These are phyloP conservation scores for Vaccinium darrowii DNA, from an alignment of 148 eudicot species.

Conservation along the genomic window DNA sequence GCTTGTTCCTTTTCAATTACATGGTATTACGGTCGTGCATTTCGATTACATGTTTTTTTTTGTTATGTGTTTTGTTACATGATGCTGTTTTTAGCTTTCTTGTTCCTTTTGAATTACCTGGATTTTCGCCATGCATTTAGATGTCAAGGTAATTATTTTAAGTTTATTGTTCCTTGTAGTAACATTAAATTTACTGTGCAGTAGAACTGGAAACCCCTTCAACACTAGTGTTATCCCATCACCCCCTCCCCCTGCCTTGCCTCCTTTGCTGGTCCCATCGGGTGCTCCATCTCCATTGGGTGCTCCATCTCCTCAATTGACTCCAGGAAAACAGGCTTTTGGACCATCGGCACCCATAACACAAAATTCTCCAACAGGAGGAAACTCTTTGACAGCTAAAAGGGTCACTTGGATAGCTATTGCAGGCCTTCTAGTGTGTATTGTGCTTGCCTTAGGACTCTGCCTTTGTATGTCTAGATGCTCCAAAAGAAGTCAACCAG, in stretches of 20 bases:
- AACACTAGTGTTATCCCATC: slow-evolving; percentile 70
- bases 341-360: slow-evolving; percentile 38
- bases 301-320: slow-evolving; percentile 40
- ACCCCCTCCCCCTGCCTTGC: slow-evolving; percentile 62
- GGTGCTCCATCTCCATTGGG: slow-evolving; percentile 35
- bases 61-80: not conserved
- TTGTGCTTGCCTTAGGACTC: slow-evolving; percentile 47
- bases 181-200: slow-evolving; percentile 33
- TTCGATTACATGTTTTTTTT: not conserved
- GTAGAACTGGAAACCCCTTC: slow-evolving; percentile 82
- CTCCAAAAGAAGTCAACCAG: slow-evolving; percentile 44
- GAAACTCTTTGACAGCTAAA: slow-evolving; percentile 28
- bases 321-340: slow-evolving; percentile 27
- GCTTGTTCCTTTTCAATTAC: not conserved
- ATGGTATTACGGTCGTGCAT: not conserved
- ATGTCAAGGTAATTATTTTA: not conserved
- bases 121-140: not conserved
- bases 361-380: slow-evolving; percentile 29
- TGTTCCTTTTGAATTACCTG: not conserved
- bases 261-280: slow-evolving; percentile 50
- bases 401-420: slow-evolving; percentile 48
- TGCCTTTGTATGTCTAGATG: slow-evolving; percentile 53
- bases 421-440: slow-evolving; percentile 41
- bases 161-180: slow-evolving; percentile 7
- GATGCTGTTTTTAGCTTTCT: not conserved